Conservation (phyloP, 345 rosid genomes). For the Hibiscus mutabilis region DNA sequence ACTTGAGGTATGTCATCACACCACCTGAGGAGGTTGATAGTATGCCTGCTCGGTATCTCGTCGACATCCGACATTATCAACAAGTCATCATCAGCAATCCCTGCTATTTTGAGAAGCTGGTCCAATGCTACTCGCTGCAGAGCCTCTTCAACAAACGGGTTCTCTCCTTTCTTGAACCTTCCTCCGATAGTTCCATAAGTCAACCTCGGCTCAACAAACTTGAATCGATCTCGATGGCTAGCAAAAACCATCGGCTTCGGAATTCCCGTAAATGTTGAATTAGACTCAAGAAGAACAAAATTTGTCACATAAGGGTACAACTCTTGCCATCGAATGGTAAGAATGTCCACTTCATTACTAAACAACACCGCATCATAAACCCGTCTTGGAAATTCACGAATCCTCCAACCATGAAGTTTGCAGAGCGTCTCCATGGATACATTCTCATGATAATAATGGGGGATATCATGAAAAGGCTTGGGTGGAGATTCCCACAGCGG, state of each 20-base stretch:
- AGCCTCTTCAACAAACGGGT: constrained; percentile 41
- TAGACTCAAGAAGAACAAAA: constrained; percentile 40
- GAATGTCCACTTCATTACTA: constrained; percentile 41
- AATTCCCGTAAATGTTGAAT: constrained; percentile 41
- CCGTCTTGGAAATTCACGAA: constrained; percentile 40
- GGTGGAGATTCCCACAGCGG: constrained; percentile 47
- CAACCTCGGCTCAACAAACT: constrained; percentile 37
- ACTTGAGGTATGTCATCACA: constrained; percentile 43
- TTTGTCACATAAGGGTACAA: constrained; percentile 37
- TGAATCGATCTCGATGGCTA: constrained; percentile 27
- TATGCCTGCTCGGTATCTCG: constrained; percentile 27
- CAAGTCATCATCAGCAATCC: constrained; percentile 42
- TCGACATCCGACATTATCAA: constrained; percentile 37
- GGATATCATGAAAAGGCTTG: constrained; percentile 32
- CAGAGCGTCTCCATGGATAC: constrained; percentile 37
- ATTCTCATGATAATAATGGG: constrained; percentile 41
- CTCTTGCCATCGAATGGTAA: constrained; percentile 37
- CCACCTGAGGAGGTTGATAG: constrained; percentile 48
- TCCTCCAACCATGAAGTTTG: constrained; percentile 42
- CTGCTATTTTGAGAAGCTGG: constrained; percentile 35
- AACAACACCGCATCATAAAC: constrained; percentile 44
- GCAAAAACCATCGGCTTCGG: constrained; percentile 31
- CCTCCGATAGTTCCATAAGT: constrained; percentile 23
- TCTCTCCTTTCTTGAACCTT: constrained; percentile 20
- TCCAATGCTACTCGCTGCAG: constrained; percentile 40